Conservation (phyloP, 2,329 filamentous ascomycete species). For the Diaporthe ilicicola region DNA sequence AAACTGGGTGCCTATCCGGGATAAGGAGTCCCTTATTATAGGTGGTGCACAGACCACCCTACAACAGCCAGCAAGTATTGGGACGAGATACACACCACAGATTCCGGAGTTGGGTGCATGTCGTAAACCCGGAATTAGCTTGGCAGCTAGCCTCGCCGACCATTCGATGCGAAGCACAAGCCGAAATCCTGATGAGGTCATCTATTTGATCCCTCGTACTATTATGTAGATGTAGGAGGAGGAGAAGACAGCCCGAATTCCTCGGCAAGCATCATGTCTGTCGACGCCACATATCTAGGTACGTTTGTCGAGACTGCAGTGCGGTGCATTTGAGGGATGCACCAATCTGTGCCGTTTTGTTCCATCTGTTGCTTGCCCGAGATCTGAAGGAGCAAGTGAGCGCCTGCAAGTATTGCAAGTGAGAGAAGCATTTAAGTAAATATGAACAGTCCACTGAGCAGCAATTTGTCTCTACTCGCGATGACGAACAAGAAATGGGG, state of each 20-base stretch:
- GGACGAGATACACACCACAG: background rate
- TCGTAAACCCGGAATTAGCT: background rate
- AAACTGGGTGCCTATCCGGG: no score
- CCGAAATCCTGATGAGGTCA: background rate
- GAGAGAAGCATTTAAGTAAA: no score
- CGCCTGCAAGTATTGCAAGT: no score
- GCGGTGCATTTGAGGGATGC: background rate
- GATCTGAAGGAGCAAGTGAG: background rate
- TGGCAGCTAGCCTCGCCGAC: constrained; percentile 1
- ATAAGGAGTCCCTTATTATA: no score
- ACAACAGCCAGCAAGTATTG: background rate
- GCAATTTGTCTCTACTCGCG: background rate
- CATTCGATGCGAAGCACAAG: background rate
- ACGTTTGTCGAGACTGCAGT: no score
- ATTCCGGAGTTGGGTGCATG: background rate
- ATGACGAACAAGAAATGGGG: background rate
- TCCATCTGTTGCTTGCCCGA: no score
- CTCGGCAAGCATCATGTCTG: background rate
- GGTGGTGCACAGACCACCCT: no score
- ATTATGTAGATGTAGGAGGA: background rate
- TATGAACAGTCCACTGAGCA: no score
- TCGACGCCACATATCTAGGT: background rate
- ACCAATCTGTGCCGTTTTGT: background rate
- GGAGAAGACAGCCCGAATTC: background rate
- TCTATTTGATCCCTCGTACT: background rate